These are phyloP conservation scores for Phytopythium helicoides DNA, from an alignment of 352 stramenopile genomes.

Conservation along the genomic window DNA sequence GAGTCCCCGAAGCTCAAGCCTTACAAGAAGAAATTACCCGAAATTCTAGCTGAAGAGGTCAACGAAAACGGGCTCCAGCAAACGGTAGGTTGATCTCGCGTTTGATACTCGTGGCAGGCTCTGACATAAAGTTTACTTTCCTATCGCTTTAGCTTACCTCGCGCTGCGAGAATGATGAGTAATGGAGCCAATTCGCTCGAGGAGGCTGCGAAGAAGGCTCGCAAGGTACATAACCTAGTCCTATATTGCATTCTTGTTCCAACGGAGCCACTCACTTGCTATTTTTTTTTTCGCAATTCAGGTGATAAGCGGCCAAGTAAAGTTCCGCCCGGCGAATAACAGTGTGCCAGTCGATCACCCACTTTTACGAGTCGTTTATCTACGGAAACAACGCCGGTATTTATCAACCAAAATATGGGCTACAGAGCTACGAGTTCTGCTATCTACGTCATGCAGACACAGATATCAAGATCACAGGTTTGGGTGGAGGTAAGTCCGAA, in stretches of 20 bases:
- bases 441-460: constrained; percentile 43
- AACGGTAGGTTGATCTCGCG: constrained; percentile 14
- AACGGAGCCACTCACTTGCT: neutral
- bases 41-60: constrained; percentile 52
- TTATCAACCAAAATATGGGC: constrained; percentile 60
- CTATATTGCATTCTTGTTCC: neutral
- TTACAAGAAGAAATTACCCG: constrained; percentile 45
- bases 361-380: constrained; percentile 33
- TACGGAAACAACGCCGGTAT: constrained; percentile 58
- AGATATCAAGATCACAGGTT: constrained; percentile 23
- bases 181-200: constrained; percentile 24
- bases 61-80: constrained; percentile 19
- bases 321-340: constrained; percentile 51
- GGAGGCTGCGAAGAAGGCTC: constrained; percentile 35
- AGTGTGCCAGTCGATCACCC: constrained; percentile 15
- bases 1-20: constrained; percentile 35
- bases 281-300: constrained; percentile 3
- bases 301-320: constrained; percentile 44
- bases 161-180: constrained; percentile 10
- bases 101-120: neutral
- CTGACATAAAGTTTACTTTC: neutral
- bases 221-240: constrained; percentile 23
- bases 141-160: constrained; percentile 1
- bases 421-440: constrained; percentile 58
- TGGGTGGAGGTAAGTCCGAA: constrained; percentile 15